Evolutionary conservation across 2,329 filamentous ascomycete species (phyloP), one percentile per base, ranked within the genome.

Genomic region (Incumbomyces lentus): DNA sequence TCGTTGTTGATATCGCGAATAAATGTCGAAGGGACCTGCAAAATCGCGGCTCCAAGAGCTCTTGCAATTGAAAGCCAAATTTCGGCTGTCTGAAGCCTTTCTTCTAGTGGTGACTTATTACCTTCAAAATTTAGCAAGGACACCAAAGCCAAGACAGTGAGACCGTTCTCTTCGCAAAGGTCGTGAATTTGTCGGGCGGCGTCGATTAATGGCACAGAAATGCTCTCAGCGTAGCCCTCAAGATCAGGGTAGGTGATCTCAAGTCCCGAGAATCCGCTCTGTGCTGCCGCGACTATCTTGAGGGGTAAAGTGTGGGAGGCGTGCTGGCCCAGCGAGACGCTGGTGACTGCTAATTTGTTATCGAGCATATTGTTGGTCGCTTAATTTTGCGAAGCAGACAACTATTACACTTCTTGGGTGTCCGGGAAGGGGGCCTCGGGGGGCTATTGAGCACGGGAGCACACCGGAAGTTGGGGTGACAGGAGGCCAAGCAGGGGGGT

Each of bases 201-300:
- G 5, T 67, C 58, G 16, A 84, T 56, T 33, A 80, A 70, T 53
- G 71, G 71, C 8, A 67, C 58, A 12, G 64, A 55, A 2, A 62
- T 65, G 1, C 69, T 62, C 2, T 30, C 41, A 52, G 81, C 76
- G 14, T 82, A 59, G 56, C 79, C 76, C 48, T 76, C 67, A 2
- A 89, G 71, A 60, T 90, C 85, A 58, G 88, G 83, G 62, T 82
- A 79, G 68, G 86, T 87, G 14, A 88, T 70, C 60, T 89, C 85
- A 52, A 90, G 75, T 46, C 82, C 84, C 49, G 73, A 62, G 59
- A 86, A 78, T 13, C 79, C 80, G 54, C 82, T 72, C 45, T 71
- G 68, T 4, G 74, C 68, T 6, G 84, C 84, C 66, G 79, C 76
- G 59, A 79, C 71, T 43, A 90, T 74, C 59, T 88, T 89, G 58